Conservation (phyloP, 108 stramenopile genomes). For the Skeletonema marinoi region DNA sequence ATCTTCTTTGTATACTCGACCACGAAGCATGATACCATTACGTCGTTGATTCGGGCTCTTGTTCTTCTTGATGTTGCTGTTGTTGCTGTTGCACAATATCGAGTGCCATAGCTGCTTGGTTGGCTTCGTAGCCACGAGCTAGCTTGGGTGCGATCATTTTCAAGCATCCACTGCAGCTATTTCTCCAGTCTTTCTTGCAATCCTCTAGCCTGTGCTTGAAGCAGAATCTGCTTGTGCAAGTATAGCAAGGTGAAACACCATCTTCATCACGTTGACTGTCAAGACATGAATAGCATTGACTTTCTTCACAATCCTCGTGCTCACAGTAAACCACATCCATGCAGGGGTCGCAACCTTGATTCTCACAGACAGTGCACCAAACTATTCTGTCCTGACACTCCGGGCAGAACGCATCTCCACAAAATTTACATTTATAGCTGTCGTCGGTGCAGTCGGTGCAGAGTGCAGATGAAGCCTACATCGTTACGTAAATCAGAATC, state of each 20-base stretch:
- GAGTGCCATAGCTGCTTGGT: too few relatives aligned
- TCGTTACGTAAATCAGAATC: too few relatives aligned
- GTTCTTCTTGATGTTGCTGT: too few relatives aligned
- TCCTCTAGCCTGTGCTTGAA: background rate
- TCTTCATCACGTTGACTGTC: background rate
- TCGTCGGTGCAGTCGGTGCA: too few relatives aligned
- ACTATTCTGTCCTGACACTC: background rate
- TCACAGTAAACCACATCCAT: background rate
- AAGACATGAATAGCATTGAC: background rate
- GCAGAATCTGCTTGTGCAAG: slow-evolving; percentile 8
- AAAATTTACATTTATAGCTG: too few relatives aligned
- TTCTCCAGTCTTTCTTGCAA: background rate
- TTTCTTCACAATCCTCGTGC: background rate
- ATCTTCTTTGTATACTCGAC: too few relatives aligned
- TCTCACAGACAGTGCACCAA: background rate
- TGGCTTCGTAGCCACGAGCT: background rate
- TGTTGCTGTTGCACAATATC: too few relatives aligned
- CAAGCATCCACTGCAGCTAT: background rate
- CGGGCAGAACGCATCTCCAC: too few relatives aligned
- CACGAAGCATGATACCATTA: too few relatives aligned
- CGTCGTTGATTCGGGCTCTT: too few relatives aligned
- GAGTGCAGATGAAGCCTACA: too few relatives aligned
- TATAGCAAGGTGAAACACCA: background rate
- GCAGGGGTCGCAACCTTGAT: background rate
- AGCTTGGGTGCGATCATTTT: background rate